Base-by-base conservation (phyloP, 192 early-diverging fungal species). In the Coemansia sp. region DNA sequence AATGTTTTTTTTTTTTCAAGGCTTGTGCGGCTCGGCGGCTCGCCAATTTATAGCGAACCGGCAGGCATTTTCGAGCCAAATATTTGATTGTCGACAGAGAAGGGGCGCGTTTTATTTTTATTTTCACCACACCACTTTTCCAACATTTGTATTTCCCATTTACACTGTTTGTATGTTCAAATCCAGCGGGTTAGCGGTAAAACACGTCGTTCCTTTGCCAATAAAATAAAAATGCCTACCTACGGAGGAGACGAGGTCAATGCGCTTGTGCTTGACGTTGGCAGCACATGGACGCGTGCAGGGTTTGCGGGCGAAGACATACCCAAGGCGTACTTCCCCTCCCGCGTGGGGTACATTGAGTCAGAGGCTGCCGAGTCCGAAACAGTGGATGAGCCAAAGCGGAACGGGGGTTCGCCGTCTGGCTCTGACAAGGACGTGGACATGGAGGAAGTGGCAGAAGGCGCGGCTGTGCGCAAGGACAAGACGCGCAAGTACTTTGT, bases 221-320 rank as follows among this genome's bases (percentile, higher is more conserved):
- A 29, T 3, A 42, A 36, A 41, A 48, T 19, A 34, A 63, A 34
- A 25, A 82, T 84, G 81, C 76, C 70, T n/a, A 83, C 76, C 3
- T 85, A 85, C 59, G 83, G 83, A 48, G 72, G 81, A 63, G 95
- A 99, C 83, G 94, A 99, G 83, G 94, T 97, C 50, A 87, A 88
- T 53, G 96, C 94, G 9, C 69, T 99, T 19, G 95, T 99, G 36
- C 71, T 99, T 64, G 96, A 98, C 67, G 83, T 97, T 46, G 97
- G 97, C 43, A 88, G 89, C 65, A 86, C 87, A 46, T 89, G 87
- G 79, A 90, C 90, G 38, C 92, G 92, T 56, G 95, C 93, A 22
- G 97, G 97, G 57, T 97, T 91, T 78, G 93, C 95, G n/a, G 97
- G 97, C 61, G 96, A 98, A 69, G 96, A 99, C 78, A 84, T 88